Base-by-base conservation (phyloP, 352 stramenopile genomes). In the Albugo candida region DNA sequence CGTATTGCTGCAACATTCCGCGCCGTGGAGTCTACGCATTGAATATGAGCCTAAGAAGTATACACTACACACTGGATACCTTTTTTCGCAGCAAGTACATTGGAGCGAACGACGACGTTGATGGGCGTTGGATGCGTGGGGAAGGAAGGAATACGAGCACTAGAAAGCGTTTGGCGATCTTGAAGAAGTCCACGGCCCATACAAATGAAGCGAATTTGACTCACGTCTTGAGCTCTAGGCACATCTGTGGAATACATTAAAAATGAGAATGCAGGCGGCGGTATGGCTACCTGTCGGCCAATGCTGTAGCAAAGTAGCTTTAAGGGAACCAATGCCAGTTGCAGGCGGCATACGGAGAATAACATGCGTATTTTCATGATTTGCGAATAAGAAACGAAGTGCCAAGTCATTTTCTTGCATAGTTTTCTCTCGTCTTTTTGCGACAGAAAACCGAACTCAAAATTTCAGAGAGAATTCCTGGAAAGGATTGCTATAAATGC, bases 71-170 rank as follows among this genome's bases (percentile, higher is more conserved):
- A 8, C 24, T 8, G 8, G 3, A 3, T 31, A 31, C 24, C 24
- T 31, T 31, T 31, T 10, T 31, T 31, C 3, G 24, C n/a, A n/a
- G n/a, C n/a, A n/a, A n/a, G 8, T 31, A 31, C 24, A 31, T 60
- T 76, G 21, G 65, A 65, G 31, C 82, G 80, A 53, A 83, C 65
- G 11, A 81, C 86, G 2, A 97, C 85, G 65, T 97, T 97, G 41
- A 97, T 73, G n/a, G 89, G 89, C 59, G 89, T 97, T 41, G 89
- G 79, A 54, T 97, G 86, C 36, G 83, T 96, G 43, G 87, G 70
- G 59, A 96, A 97, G n/a, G 75, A 64, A 11, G 89, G 89, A 2
- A 97, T 65, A 46, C 85, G 70, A 51, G 67, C 77, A 17, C 66
- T 59, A 41, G 74, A 63, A 17, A 97, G 67, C 39, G 82, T 93